Percentiles rank a stretch among this genome's conserved stretches.
These are phyloP conservation scores for Jacaranda mimosifolia DNA, from an alignment of 257 asterid species.

Conservation along the genomic window DNA sequence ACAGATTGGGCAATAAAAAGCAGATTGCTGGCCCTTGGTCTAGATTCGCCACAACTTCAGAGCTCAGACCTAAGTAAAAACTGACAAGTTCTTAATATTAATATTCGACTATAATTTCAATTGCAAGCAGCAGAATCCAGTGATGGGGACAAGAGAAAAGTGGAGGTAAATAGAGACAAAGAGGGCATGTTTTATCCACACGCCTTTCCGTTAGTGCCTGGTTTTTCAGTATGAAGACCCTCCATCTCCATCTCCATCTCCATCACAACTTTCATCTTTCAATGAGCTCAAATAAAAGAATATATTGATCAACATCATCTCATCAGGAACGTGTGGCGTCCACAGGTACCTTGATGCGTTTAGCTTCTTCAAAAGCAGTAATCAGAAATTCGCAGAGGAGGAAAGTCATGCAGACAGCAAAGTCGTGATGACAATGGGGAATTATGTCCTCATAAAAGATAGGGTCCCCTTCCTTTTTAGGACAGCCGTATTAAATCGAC, in stretches of 20 bases:
- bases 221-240: neutral
- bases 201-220: conserved; percentile 39
- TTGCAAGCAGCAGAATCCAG: conserved; percentile 28
- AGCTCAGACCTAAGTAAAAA: conserved; percentile 11
- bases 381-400: conserved; percentile 6
- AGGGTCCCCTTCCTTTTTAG: conserved; percentile 33
- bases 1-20: neutral
- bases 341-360: conserved; percentile 28
- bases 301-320: conserved; percentile 30
- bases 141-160: conserved; percentile 39
- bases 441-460: conserved; percentile 42
- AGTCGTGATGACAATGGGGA: conserved; percentile 1
- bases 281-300: conserved; percentile 38
- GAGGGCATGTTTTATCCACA: conserved; percentile 49
- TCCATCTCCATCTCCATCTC: neutral
- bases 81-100: neutral
- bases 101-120: neutral
- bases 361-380: conserved; percentile 27
- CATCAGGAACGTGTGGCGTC: conserved; percentile 35
- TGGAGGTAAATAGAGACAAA: conserved; percentile 35
- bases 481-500: neutral
- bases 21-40: neutral
- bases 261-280: conserved; percentile 36
- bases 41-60: no score
- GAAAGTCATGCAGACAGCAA: conserved; percentile 28